phyloP scores from a whole-genome alignment of 2,329 filamentous ascomycete genomes.

The Mariannaea sp. region DNA sequence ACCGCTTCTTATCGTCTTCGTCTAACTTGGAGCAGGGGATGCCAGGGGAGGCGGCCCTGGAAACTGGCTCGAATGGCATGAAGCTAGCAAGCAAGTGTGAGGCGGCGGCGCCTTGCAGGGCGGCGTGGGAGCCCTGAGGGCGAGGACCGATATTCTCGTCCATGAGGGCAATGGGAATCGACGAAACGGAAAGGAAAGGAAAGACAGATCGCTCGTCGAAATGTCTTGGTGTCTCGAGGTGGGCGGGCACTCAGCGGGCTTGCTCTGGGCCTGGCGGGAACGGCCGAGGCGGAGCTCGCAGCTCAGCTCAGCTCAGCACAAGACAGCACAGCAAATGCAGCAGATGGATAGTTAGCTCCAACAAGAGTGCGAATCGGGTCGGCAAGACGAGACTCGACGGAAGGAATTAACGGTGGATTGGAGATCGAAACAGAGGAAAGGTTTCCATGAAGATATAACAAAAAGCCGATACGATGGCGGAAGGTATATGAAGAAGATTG shows the following conservation, averaged over 20 bases:
- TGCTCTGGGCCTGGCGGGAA: slow-evolving; percentile 21
- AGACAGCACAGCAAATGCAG: slow-evolving; percentile 12
- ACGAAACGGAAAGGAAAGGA: slow-evolving; percentile 1
- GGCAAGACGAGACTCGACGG: slow-evolving; percentile 1
- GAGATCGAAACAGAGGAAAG: slow-evolving; percentile 18
- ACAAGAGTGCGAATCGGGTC: background rate
- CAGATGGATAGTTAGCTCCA: too few species aligned
- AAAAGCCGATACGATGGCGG: background rate
- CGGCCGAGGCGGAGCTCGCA: slow-evolving; percentile 22
- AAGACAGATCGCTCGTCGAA: slow-evolving; percentile 16
- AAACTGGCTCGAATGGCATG: slow-evolving; percentile 68
- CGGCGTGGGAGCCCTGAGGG: slow-evolving; percentile 39
- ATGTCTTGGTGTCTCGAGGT: background rate
- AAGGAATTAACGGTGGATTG: slow-evolving; percentile 22
- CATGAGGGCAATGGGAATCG: slow-evolving; percentile 36
- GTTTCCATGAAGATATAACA: slow-evolving; percentile 26
- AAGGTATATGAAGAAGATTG: background rate
- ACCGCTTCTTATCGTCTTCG: slow-evolving; percentile 64
- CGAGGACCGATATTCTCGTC: slow-evolving; percentile 47
- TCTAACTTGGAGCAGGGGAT: slow-evolving; percentile 56
- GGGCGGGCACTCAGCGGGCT: slow-evolving; percentile 19
- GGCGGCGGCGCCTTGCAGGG: slow-evolving; percentile 40
- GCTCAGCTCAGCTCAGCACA: slow-evolving; percentile 32
- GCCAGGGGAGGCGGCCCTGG: slow-evolving; percentile 84
- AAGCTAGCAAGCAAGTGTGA: slow-evolving; percentile 46